These are phyloP conservation scores for Clarireedia homoeocarpa DNA, from an alignment of 2,329 filamentous ascomycete genomes.

Conservation along the genomic window DNA sequence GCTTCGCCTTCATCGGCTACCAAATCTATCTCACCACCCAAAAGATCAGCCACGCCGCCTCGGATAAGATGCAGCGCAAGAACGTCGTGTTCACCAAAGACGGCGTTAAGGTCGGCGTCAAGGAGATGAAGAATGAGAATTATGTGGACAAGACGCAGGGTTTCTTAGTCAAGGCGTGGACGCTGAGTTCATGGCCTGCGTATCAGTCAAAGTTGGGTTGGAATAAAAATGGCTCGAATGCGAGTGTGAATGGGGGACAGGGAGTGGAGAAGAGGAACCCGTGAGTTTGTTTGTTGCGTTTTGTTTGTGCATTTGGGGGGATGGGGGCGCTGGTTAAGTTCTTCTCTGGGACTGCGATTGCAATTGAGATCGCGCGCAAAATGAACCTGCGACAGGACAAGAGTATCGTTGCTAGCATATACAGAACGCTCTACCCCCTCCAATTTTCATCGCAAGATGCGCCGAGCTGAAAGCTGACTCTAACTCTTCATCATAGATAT, in stretches of 20 bases:
- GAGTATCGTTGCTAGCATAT: too few relatives aligned
- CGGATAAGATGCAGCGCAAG: constrained; percentile 65
- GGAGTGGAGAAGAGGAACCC: constrained; percentile 25
- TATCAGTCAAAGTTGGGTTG: constrained; percentile 31
- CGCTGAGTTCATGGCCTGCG: constrained; percentile 35
- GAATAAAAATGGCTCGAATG: constrained; percentile 22
- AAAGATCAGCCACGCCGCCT: constrained; percentile 58
- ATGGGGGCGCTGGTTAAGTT: not conserved
- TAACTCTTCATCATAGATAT: too few relatives aligned
- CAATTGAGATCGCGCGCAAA: too few relatives aligned
- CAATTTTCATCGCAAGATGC: too few relatives aligned
- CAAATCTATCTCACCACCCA: constrained; percentile 62
- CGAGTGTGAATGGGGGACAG: constrained; percentile 10
- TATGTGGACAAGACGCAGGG: constrained; percentile 69
- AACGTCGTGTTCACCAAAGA: constrained; percentile 71
- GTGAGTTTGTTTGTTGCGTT: constrained; percentile 17
- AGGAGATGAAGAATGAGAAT: constrained; percentile 58
- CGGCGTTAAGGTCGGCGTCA: constrained; percentile 63
- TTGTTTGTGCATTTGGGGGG: not conserved
- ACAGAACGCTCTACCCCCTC: too few relatives aligned
- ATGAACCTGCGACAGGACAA: too few relatives aligned
- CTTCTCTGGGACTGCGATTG: too few relatives aligned
- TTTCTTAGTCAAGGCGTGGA: constrained; percentile 60
- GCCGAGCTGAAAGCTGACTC: too few relatives aligned
- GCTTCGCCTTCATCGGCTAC: constrained; percentile 58